Percentiles rank a stretch among this genome's conserved stretches.
Evolutionary conservation across 1,284 basidiomycete species (phyloP).

Genomic region (Ganoderma leucocontextum): DNA sequence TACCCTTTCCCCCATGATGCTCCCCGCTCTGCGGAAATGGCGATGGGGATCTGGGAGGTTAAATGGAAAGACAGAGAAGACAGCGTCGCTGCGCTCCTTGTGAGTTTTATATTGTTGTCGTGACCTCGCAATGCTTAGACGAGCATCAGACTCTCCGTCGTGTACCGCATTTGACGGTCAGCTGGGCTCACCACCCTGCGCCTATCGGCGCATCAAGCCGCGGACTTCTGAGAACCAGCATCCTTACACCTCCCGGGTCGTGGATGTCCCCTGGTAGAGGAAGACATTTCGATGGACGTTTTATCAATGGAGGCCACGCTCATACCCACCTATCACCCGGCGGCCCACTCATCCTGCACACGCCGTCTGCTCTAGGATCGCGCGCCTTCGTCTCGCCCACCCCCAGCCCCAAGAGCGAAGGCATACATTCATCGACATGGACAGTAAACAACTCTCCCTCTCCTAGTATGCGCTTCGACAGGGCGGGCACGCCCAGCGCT

Average conservation of each 20-base stretch:
- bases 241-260: background rate
- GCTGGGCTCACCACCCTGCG: constrained; percentile 70
- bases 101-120: constrained; percentile 37
- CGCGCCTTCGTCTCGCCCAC: constrained; percentile 1
- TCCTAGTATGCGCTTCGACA: background rate
- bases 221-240: background rate
- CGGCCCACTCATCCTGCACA: background rate
- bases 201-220: background rate
- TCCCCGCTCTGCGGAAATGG: constrained; percentile 63
- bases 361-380: constrained; percentile 1
- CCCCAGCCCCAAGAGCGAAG: background rate
- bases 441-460: background rate
- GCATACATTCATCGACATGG: background rate
- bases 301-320: background rate
- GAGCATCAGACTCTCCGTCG: constrained; percentile 64
- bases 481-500: background rate
- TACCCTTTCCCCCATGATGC: constrained; percentile 56
- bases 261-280: background rate
- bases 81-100: constrained; percentile 74
- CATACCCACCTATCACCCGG: background rate
- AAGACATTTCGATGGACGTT: constrained; percentile 3
- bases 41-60: constrained; percentile 69
- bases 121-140: background rate
- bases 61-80: constrained; percentile 82
- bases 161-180: constrained; percentile 75